Conservation (phyloP, 1,284 basidiomycete species). For the Gomphus bonarii region DNA sequence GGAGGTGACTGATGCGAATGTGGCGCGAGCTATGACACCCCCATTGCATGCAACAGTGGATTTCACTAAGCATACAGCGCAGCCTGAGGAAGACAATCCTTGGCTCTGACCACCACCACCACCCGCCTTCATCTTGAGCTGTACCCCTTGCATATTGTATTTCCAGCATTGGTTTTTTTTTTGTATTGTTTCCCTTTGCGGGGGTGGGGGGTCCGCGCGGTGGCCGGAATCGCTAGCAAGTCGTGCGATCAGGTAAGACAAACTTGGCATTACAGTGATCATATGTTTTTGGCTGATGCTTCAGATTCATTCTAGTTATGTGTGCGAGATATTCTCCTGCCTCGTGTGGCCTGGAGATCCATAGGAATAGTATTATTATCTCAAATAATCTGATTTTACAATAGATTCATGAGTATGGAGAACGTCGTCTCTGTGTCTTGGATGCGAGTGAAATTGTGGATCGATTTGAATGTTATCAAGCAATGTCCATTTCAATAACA, state of each 20-base stretch:
- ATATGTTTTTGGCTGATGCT: too few species aligned
- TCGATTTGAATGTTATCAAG: too few species aligned
- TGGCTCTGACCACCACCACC: neutral
- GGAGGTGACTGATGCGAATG: slow-evolving; percentile 17
- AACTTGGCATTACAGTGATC: neutral
- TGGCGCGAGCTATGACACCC: slow-evolving; percentile 17
- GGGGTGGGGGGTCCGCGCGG: neutral
- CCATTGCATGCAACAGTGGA: slow-evolving; percentile 14
- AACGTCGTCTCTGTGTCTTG: too few species aligned
- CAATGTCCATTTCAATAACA: neutral
- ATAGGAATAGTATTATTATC: too few species aligned
- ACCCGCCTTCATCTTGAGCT: neutral
- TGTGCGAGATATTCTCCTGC: too few species aligned
- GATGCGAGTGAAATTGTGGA: too few species aligned
- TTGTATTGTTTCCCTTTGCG: neutral
- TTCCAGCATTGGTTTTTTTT: neutral
- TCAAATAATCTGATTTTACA: too few species aligned
- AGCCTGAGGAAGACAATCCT: slow-evolving; percentile 10
- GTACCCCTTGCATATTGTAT: neutral
- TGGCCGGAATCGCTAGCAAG: neutral
- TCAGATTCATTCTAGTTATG: too few species aligned
- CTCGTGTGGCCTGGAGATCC: too few species aligned
- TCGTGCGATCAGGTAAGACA: neutral
- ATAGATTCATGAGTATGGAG: too few species aligned
- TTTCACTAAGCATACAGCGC: neutral